Conservation (phyloP, 176 grass and related monocot species). For the Stipa capillata region DNA sequence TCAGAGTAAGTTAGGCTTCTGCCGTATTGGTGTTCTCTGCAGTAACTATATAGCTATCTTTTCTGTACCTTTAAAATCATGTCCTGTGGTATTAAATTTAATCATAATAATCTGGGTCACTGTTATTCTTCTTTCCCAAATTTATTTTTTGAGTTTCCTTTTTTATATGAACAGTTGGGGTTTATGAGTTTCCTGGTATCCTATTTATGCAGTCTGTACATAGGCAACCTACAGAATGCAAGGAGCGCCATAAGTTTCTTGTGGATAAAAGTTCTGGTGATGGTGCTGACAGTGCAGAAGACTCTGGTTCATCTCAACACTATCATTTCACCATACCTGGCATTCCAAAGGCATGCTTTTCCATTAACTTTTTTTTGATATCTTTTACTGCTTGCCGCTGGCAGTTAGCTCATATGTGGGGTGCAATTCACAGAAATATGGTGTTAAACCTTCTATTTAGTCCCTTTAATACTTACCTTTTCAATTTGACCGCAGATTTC, state of each 20-base stretch:
- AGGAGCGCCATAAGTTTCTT: constrained; percentile 80
- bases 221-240: constrained; percentile 84
- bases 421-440: constrained; percentile 13
- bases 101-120: neutral
- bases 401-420: neutral
- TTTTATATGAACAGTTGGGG: neutral
- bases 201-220: constrained; percentile 61
- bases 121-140: neutral
- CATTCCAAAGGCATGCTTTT: constrained; percentile 51
- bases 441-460: neutral
- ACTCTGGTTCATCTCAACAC: constrained; percentile 94
- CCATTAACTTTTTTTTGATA: neutral
- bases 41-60: neutral
- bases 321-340: constrained; percentile 50
- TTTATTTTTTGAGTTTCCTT: neutral
- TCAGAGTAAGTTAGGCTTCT: neutral
- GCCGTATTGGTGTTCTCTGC: neutral
- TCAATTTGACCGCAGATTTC: neutral
- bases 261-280: constrained; percentile 78
- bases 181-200: constrained; percentile 10
- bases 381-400: constrained; percentile 10
- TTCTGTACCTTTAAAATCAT: neutral
- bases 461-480: neutral
- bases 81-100: neutral
- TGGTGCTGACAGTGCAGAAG: constrained; percentile 91